phyloP scores from a whole-genome alignment of 2,329 filamentous ascomycete species.

The Penicillium hordei region DNA sequence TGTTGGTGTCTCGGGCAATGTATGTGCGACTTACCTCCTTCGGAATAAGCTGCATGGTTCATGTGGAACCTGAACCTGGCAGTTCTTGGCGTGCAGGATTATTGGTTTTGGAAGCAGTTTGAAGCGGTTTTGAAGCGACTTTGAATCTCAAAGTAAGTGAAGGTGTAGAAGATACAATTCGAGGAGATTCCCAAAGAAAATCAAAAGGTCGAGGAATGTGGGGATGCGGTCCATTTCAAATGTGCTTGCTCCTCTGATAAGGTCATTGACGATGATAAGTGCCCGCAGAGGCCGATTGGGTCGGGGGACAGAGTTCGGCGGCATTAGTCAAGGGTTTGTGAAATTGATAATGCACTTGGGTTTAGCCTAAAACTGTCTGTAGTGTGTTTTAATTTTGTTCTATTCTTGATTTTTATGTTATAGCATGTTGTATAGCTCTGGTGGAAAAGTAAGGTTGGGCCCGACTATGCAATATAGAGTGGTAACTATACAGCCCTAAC shows the following conservation, averaged over 20 bases:
- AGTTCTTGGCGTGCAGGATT: conserved; percentile 20
- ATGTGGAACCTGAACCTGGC: conserved; percentile 22
- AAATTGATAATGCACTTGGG: conserved; percentile 7
- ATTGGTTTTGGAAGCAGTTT: neutral
- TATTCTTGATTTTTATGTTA: neutral
- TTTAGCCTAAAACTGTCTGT: neutral
- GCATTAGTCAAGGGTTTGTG: conserved; percentile 25
- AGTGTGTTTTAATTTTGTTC: neutral
- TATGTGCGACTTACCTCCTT: conserved; percentile 42
- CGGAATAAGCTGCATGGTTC: conserved; percentile 47
- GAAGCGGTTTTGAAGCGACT: neutral
- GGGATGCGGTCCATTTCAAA: conserved; percentile 18
- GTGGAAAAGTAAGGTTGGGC: neutral
- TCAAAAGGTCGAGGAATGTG: conserved; percentile 17
- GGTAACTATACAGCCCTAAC: neutral
- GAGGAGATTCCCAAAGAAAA: neutral
- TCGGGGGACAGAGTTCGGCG: conserved; percentile 9
- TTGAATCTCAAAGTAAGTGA: neutral
- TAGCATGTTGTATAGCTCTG: neutral
- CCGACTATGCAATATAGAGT: neutral
- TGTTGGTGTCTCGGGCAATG: neutral
- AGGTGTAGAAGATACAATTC: neutral
- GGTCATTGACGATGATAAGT: conserved; percentile 19
- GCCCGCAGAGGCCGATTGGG: conserved; percentile 24
- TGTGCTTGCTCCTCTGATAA: conserved; percentile 13